Conservation (phyloP, 176 grass and related monocot genomes). For the Oryza coarctata region DNA sequence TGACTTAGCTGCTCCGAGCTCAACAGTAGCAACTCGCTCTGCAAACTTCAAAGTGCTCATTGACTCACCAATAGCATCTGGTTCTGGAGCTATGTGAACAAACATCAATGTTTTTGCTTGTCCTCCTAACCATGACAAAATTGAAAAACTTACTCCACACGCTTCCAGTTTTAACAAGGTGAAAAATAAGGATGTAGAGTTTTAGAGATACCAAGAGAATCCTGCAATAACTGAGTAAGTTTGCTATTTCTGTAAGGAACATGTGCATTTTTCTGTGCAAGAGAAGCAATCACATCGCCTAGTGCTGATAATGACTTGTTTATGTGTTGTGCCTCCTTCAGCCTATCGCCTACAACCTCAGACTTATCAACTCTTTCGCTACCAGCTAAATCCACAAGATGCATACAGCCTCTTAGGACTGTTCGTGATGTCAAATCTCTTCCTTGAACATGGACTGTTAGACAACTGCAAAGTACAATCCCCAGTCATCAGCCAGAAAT, state of each 20-base stretch:
- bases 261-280: conserved; percentile 69
- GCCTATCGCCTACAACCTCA: conserved; percentile 62
- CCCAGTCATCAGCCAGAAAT: conserved; percentile 17
- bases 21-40: conserved; percentile 60
- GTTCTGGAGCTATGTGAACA: conserved; percentile 78
- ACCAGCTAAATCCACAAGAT: conserved; percentile 81
- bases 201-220: conserved; percentile 62
- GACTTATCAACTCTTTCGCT: conserved; percentile 80
- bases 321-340: conserved; percentile 76
- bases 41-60: conserved; percentile 77
- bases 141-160: conserved; percentile 1
- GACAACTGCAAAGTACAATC: conserved; percentile 49
- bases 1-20: conserved; percentile 65
- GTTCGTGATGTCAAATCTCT: conserved; percentile 55
- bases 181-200: conserved; percentile 21
- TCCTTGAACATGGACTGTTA: conserved; percentile 80
- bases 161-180: background rate
- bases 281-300: conserved; percentile 69
- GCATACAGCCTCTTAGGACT: conserved; percentile 61
- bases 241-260: conserved; percentile 78
- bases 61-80: conserved; percentile 61
- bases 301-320: conserved; percentile 77
- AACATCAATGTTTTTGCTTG: conserved; percentile 88
- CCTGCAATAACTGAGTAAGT: conserved; percentile 73
- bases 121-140: conserved; percentile 49